Evolutionary conservation across 208 protist genomes (phyloP).

Genomic region (Crithidia sp.): DNA sequence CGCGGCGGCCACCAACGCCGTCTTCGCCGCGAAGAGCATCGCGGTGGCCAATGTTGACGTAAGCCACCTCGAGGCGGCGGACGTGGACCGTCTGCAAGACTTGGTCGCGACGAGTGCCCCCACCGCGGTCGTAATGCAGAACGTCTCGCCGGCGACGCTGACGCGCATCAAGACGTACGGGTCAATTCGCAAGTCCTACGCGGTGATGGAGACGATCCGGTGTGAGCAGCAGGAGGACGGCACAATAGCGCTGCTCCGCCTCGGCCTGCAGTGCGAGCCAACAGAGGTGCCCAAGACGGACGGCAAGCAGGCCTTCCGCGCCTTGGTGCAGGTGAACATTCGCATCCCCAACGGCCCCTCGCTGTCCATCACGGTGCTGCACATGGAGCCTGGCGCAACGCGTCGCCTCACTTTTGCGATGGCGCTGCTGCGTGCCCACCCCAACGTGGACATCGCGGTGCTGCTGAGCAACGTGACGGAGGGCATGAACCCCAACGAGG

Average conservation of each 20-base stretch:
- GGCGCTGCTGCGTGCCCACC: constrained; percentile 44
- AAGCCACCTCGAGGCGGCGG: constrained; percentile 36
- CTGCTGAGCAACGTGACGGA: constrained; percentile 74
- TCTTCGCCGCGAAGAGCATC: constrained; percentile 46
- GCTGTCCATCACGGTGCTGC: constrained; percentile 55
- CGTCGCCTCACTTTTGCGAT: constrained; percentile 48
- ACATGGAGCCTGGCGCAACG: constrained; percentile 50
- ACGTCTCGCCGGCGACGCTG: constrained; percentile 45
- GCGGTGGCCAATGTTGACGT: constrained; percentile 75
- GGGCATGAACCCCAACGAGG: constrained; percentile 35
- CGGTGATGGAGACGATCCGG: constrained; percentile 62
- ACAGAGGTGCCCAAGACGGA: constrained; percentile 61
- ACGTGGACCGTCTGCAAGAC: constrained; percentile 69
- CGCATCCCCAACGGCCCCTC: constrained; percentile 38
- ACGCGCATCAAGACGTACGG: constrained; percentile 62
- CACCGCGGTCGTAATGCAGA: constrained; percentile 75
- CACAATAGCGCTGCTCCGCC: constrained; percentile 67
- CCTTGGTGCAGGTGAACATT: constrained; percentile 57
- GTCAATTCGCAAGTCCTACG: constrained; percentile 67
- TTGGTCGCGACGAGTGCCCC: constrained; percentile 50
- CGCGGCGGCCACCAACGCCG: constrained; percentile 16
- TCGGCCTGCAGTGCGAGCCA: constrained; percentile 61
- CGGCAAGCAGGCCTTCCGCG: constrained; percentile 39
- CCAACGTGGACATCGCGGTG: constrained; percentile 46
- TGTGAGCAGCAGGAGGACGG: constrained; percentile 60